phyloP scores from a whole-genome alignment of 257 asterid species.

The Solanum gracilifrons region DNA sequence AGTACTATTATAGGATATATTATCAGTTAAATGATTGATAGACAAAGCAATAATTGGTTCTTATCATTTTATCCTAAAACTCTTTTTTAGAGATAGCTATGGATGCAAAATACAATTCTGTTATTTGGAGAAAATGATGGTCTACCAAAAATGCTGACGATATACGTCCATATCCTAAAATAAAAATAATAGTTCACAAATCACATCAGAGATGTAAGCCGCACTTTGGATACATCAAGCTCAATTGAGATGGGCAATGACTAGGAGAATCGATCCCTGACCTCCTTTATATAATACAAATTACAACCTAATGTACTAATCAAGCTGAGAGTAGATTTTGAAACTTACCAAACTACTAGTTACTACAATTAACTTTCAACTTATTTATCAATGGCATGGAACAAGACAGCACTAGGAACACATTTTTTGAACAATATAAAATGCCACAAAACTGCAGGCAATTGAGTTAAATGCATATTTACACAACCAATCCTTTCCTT shows the following conservation, averaged over 20 bases:
- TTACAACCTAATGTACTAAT: background rate
- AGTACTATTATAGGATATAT: background rate
- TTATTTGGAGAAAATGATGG: background rate
- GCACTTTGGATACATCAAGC: background rate
- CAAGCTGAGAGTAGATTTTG: background rate
- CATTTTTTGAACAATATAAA: background rate
- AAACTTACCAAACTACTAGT: background rate
- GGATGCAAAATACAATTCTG: background rate
- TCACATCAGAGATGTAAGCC: background rate
- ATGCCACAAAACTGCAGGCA: background rate
- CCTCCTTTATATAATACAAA: background rate
- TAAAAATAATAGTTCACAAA: too few species aligned
- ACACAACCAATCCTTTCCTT: background rate
- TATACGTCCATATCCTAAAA: background rate
- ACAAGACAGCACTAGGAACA: background rate
- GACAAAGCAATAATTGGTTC: conserved; percentile 2
- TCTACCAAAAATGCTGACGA: background rate
- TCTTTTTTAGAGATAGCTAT: background rate
- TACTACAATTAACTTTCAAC: background rate
- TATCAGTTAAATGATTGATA: background rate
- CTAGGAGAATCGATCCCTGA: background rate
- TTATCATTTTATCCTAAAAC: background rate
- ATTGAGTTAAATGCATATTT: background rate
- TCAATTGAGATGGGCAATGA: background rate
- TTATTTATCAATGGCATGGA: background rate